Evolutionary conservation across 2,329 filamentous ascomycete genomes (phyloP).

Genomic region (Phialophora tarda): DNA sequence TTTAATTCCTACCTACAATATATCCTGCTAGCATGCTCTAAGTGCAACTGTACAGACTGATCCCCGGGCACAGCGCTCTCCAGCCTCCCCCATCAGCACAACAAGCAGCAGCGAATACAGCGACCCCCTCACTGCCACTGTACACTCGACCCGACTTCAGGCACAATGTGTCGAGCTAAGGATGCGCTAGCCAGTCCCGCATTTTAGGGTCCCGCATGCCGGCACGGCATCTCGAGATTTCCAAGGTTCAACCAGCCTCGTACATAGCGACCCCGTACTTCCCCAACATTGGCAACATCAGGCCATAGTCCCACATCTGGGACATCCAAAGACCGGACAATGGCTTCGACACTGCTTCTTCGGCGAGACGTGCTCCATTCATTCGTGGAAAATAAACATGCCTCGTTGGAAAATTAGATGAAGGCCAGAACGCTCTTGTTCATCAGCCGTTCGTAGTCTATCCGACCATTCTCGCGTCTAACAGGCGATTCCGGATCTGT

Average conservation of each 20-base stretch:
- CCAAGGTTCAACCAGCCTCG: not conserved
- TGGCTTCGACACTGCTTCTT: not conserved
- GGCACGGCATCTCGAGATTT: not conserved
- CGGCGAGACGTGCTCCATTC: not conserved
- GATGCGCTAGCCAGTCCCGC: conserved; percentile 4
- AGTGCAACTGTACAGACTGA: no score
- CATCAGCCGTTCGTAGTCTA: not conserved
- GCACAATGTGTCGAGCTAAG: not conserved
- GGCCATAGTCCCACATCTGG: conserved; percentile 7
- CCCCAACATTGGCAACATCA: not conserved
- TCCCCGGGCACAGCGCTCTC: no score
- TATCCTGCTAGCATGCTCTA: no score
- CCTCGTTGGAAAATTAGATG: not conserved
- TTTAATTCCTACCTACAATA: not conserved
- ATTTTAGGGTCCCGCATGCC: conserved; percentile 21
- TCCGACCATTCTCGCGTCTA: not conserved
- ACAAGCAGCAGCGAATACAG: not conserved
- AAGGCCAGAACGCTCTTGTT: not conserved
- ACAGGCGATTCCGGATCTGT: not conserved
- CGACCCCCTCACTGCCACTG: not conserved
- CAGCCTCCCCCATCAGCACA: no score
- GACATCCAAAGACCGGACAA: not conserved
- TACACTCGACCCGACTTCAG: not conserved
- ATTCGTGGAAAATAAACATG: not conserved
- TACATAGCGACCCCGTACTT: not conserved